Base-by-base conservation (phyloP, 2,329 filamentous ascomycete genomes). In the Cercospora canescens region DNA sequence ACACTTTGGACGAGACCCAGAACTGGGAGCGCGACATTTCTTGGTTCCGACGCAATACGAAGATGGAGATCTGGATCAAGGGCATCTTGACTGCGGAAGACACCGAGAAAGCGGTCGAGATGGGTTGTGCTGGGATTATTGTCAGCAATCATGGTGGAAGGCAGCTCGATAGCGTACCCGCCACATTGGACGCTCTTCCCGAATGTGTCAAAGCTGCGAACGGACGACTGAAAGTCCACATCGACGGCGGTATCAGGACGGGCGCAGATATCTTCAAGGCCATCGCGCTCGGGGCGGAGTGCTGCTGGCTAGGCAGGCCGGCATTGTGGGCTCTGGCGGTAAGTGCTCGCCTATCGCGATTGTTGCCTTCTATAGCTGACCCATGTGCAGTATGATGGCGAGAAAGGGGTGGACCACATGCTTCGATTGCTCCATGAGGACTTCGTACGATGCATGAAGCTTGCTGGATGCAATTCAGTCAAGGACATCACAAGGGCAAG, bases 191-290 rank as follows among this genome's bases (percentile, higher is more conserved):
- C 62, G 81, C 77, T 9, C 72, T 83, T 11, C 75, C 76, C 0
- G 79, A 81, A 57, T 79, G 79, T 56, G 80, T 76, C 0, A 72
- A 72, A 2, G 79, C 77, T 6, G 79, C 78, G 1, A 69, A 75
- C 2, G 81, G 83, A 18, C 82, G 81, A 65, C 79, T 89, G n/a
- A 84, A 84, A 0, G 81, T 91, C 21, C 82, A 90, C 50, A 84
- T 91, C 16, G 89, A 91, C 71, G 84, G 81, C 11, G 86, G 86
- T 0, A 83, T 88, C 34, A 73, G 86, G 41, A 81, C 82, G 14
- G 86, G 85, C 0, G 84, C 81, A 0, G 86, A 88, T 72, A 80
- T 87, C 11, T 84, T 88, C 76, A 88, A 88, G 73, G 86, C 85
- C 1, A 74, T 86, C 2, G 82, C 83, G 2, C 73, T 86, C 2